phyloP scores from a whole-genome alignment of 352 stramenopile genomes.

The Pythium scleroteichum region DNA sequence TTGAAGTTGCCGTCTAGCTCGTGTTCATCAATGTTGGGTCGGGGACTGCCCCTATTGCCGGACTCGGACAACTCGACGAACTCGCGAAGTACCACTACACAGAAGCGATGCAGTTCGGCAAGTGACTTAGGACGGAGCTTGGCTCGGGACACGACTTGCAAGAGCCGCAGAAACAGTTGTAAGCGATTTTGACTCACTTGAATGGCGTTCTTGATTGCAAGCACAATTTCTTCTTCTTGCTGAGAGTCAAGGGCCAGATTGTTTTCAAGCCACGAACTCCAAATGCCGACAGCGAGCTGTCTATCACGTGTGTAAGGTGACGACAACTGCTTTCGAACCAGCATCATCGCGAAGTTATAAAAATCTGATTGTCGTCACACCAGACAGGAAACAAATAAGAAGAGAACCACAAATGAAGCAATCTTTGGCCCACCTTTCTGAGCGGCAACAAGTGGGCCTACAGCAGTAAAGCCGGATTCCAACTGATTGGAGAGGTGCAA shows the following conservation, averaged over 20 bases:
- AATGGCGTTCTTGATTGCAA: constrained; percentile 25
- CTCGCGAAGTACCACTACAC: constrained; percentile 1
- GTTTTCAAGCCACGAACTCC: constrained; percentile 65
- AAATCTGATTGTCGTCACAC: constrained; percentile 40
- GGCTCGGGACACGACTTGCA: constrained; percentile 1
- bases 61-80: constrained; percentile 13
- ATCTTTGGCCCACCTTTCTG: constrained; percentile 12
- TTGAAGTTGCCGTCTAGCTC: not conserved
- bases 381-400: not conserved
- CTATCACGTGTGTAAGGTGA: constrained; percentile 44
- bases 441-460: constrained; percentile 13
- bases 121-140: constrained; percentile 7
- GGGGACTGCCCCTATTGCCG: no score
- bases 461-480: not conserved
- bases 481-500: constrained; percentile 3
- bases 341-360: constrained; percentile 82
- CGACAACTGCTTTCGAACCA: constrained; percentile 75
- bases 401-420: not conserved
- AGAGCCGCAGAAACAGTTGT: constrained; percentile 9
- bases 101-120: constrained; percentile 14
- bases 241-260: constrained; percentile 44
- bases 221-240: constrained; percentile 55
- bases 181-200: constrained; percentile 6
- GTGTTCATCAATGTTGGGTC: not conserved
- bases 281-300: constrained; percentile 65